Conservation (phyloP, 306 rosid species). For the Prunus mira region DNA sequence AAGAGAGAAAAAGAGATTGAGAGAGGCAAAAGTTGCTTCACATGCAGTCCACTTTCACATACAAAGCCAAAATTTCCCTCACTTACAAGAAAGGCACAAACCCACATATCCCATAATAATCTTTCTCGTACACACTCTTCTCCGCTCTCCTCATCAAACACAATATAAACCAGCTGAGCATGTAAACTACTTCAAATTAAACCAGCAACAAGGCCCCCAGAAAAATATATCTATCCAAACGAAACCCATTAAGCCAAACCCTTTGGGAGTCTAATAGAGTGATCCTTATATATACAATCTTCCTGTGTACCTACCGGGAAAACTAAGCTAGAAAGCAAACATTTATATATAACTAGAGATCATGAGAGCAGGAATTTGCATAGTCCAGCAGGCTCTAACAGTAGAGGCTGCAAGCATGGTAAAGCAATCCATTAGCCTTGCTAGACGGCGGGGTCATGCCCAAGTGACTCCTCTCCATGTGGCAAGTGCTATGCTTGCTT, state of each 20-base stretch:
- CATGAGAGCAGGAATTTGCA: conserved; percentile 83
- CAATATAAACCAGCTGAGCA: conserved; percentile 10
- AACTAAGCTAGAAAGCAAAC: too few relatives aligned
- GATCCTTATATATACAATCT: too few relatives aligned
- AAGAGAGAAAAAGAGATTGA: too few relatives aligned
- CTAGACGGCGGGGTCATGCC: conserved; percentile 79
- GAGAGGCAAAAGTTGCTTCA: conserved; percentile 42
- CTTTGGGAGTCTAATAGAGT: too few relatives aligned
- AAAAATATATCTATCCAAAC: conserved; percentile 9
- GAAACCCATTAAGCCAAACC: conserved; percentile 19
- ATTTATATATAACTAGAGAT: conserved; percentile 5
- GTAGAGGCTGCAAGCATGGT: conserved; percentile 62
- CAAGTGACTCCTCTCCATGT: conserved; percentile 98
- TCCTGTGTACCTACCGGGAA: too few relatives aligned
- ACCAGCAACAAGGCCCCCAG: too few relatives aligned
- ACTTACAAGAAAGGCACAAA: conserved; percentile 91
- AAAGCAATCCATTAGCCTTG: conserved; percentile 68
- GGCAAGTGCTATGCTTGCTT: conserved; percentile 82
- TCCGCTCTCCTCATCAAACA: too few relatives aligned
- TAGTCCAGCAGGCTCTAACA: conserved; percentile 71
- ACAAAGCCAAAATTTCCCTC: conserved; percentile 86
- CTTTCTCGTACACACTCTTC: too few relatives aligned
- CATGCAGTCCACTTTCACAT: conserved; percentile 53
- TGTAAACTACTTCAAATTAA: too few relatives aligned
- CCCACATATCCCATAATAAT: conserved; percentile 33